phyloP scores from a whole-genome alignment of 768 basidiomycete genomes.

The Phylloporus sp. region DNA sequence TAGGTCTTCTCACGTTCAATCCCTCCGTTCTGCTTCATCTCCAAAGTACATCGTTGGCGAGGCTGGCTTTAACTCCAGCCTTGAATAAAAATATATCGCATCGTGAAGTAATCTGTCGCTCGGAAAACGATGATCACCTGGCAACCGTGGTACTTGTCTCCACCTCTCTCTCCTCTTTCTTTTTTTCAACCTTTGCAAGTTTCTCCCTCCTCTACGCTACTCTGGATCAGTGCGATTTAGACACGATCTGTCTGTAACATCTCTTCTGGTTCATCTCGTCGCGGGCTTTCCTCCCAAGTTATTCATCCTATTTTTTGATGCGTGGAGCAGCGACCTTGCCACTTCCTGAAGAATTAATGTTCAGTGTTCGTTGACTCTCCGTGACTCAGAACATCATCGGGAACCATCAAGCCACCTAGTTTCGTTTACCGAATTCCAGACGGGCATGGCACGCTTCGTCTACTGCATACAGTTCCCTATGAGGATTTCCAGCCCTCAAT shows the following conservation, averaged over 20 bases:
- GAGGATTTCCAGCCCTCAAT: constrained; percentile 2
- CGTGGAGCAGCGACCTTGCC: neutral
- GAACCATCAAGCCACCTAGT: neutral
- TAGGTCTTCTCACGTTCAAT: constrained; percentile 17
- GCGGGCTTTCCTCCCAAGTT: neutral
- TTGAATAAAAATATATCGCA: constrained; percentile 10
- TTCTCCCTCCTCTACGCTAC: constrained; percentile 5
- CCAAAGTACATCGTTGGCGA: constrained; percentile 7
- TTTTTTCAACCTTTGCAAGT: neutral
- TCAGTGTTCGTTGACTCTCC: constrained; percentile 7
- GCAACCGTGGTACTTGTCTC: constrained; percentile 11
- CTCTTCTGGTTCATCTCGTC: neutral
- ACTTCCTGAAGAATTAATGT: neutral
- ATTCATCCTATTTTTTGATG: constrained; percentile 1
- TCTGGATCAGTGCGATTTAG: constrained; percentile 6
- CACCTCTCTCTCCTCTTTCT: neutral
- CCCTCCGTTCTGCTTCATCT: constrained; percentile 10
- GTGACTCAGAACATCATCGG: constrained; percentile 2
- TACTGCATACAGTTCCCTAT: constrained; percentile 1
- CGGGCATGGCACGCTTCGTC: neutral
- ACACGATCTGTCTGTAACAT: constrained; percentile 3
- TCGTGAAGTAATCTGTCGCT: constrained; percentile 4
- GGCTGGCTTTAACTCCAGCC: constrained; percentile 2
- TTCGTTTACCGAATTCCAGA: constrained; percentile 1
- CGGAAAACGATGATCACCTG: neutral